Base-by-base conservation (phyloP, 345 rosid species). In the Aegle marmelos region DNA sequence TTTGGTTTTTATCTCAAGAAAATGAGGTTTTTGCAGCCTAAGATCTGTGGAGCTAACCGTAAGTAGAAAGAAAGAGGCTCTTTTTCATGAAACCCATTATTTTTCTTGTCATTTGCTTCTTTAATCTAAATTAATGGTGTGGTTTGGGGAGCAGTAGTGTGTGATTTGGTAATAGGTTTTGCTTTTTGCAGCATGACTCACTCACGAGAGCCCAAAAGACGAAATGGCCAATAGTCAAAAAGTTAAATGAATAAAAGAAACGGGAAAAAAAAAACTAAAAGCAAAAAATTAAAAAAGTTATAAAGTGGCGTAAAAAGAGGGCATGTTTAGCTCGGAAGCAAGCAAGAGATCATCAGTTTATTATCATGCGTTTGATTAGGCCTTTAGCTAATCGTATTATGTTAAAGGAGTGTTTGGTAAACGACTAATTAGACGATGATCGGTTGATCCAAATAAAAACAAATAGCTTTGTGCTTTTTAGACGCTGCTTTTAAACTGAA, bases 41-140 rank as follows among this genome's bases (percentile, higher is more conserved):
- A 81, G 83, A 79, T 79, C 73, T 79, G 72, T 7, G 19, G 45
- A 78, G 70, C 78, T 68, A 75, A 56, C 81, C 62, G 37, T 7
- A 73, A 72, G 74, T 34, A 54, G 54, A 80, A 78, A 79, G 79
- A 69, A 57, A 7, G 58, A 71, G 76, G 27, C 80, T 78, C 36
- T 75, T 62, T 70, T 50, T 54, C 34, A 22, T 54, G 56, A 78
- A 80, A 50, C 54, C 56, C 54, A 73, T 54, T 53, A 3, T 45
- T 21, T n/a, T 31, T 16, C 14, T 61, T 61, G 48, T 30, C 45
- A 66, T 21, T 21, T 1, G 65, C 22, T 57, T 53, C 37, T 71
- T 11, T 34, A 50, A 21, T 56, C 37, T 66, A 36, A 45, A 13
- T 25, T 33, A 30, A 6, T 2, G 24, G 48, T 22, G 66, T 21